These are phyloP conservation scores for Paracoccidioides lutzii DNA, from an alignment of 2,329 filamentous ascomycete genomes.

Conservation along the genomic window DNA sequence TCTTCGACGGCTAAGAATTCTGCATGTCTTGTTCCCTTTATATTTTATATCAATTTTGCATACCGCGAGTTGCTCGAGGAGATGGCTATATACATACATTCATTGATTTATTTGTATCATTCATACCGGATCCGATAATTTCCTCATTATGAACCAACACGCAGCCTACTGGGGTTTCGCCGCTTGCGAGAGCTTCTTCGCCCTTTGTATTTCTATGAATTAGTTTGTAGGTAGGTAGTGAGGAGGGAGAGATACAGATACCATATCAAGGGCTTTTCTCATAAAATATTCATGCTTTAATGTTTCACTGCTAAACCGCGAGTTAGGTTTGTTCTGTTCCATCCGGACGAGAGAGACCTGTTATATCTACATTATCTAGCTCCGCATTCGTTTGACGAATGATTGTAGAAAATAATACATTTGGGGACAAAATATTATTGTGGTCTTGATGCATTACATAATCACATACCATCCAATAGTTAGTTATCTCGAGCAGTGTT, in stretches of 20 bases:
- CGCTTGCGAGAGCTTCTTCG: slow-evolving; percentile 66
- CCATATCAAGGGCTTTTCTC: slow-evolving; percentile 76
- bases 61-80: too few relatives aligned
- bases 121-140: slow-evolving; percentile 85
- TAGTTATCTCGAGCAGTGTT: too few relatives aligned
- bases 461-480: not conserved
- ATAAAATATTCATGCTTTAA: slow-evolving; percentile 54
- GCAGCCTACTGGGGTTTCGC: slow-evolving; percentile 94
- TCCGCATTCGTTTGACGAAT: too few relatives aligned
- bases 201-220: slow-evolving; percentile 42
- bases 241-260: slow-evolving; percentile 25
- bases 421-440: too few relatives aligned
- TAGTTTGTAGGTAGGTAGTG: not conserved
- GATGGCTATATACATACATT: slow-evolving; percentile 32
- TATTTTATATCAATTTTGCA: not conserved
- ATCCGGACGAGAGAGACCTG: not conserved
- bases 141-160: slow-evolving; percentile 71
- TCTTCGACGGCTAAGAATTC: slow-evolving; percentile 78
- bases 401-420: too few relatives aligned
- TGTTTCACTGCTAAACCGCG: slow-evolving; percentile 2
- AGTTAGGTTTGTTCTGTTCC: not conserved
- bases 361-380: not conserved
- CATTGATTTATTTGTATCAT: slow-evolving; percentile 84
- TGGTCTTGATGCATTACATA: not conserved
- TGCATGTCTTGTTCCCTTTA: slow-evolving; percentile 76